Conservation (phyloP, 2,329 filamentous ascomycete species). For the Sarocladiaceae sp. region DNA sequence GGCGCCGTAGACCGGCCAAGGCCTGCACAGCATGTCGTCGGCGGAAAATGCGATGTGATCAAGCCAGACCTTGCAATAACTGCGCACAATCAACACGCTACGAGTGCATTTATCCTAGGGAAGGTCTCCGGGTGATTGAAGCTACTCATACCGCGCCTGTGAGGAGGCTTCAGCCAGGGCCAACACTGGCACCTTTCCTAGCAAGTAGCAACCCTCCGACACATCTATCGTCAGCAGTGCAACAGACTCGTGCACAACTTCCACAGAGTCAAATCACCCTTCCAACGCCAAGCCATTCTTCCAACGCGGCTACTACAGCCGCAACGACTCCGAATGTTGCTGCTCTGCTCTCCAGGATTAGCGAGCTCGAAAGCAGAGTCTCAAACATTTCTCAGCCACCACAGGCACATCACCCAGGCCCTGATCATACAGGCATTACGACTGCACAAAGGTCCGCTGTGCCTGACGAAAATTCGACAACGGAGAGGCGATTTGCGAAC, state of each 20-base stretch:
- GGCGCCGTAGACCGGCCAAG: constrained; percentile 31
- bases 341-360: background rate
- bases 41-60: constrained; percentile 12
- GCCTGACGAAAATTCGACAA: too few relatives aligned
- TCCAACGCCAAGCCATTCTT: too few relatives aligned
- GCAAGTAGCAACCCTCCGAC: background rate
- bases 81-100: background rate
- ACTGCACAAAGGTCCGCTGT: too few relatives aligned
- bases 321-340: background rate
- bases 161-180: too few relatives aligned
- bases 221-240: background rate
- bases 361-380: background rate
- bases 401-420: too few relatives aligned
- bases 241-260: too few relatives aligned
- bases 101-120: constrained; percentile 6
- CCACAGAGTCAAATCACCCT: too few relatives aligned
- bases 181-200: too few relatives aligned
- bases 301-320: too few relatives aligned
- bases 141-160: background rate
- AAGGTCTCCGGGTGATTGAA: background rate
- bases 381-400: too few relatives aligned
- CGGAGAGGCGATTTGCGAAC: constrained; percentile 8
- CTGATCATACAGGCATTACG: too few relatives aligned
- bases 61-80: constrained; percentile 10
- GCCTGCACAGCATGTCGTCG: constrained; percentile 11